Percentiles rank a stretch among this genome's conserved stretches.
phyloP scores from a whole-genome alignment of 805 yeast genomes.

The Yarrowia sp. region DNA sequence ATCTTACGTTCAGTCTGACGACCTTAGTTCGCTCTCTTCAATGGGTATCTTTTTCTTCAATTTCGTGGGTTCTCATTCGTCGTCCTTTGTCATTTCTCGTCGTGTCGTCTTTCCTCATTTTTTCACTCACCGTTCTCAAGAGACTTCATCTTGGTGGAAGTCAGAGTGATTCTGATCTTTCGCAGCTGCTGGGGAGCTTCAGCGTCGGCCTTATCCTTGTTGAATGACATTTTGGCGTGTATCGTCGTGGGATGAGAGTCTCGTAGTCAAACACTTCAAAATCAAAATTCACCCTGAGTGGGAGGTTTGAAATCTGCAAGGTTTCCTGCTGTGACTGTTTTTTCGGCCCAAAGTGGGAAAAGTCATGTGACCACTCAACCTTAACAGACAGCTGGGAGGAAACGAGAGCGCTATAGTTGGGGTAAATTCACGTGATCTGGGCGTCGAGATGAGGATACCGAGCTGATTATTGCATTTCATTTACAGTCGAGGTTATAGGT shows the following conservation, averaged over 20 bases:
- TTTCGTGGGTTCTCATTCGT: no score
- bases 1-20: no score
- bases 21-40: no score
- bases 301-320: slow-evolving; percentile 35
- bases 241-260: slow-evolving; percentile 39
- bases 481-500: no score
- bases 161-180: slow-evolving; percentile 98
- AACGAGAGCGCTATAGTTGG: no score
- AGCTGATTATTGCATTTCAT: no score
- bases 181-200: slow-evolving; percentile 82
- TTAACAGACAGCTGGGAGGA: neutral
- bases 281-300: slow-evolving; percentile 37
- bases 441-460: neutral
- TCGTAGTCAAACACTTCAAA: slow-evolving; percentile 38
- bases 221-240: slow-evolving; percentile 49
- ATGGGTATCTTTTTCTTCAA: no score
- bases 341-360: slow-evolving; percentile 7
- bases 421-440: slow-evolving; percentile 2
- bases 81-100: neutral
- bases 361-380: slow-evolving; percentile 35
- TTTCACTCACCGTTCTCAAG: slow-evolving; percentile 69
- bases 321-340: slow-evolving; percentile 23
- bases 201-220: slow-evolving; percentile 81
- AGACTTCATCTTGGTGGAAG: slow-evolving; percentile 98
- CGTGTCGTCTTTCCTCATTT: neutral